A percentile compares a stretch with the other conserved stretches of the same genome.
Conservation (phyloP, 768 basidiomycete genomes). For the Mycena pura region DNA sequence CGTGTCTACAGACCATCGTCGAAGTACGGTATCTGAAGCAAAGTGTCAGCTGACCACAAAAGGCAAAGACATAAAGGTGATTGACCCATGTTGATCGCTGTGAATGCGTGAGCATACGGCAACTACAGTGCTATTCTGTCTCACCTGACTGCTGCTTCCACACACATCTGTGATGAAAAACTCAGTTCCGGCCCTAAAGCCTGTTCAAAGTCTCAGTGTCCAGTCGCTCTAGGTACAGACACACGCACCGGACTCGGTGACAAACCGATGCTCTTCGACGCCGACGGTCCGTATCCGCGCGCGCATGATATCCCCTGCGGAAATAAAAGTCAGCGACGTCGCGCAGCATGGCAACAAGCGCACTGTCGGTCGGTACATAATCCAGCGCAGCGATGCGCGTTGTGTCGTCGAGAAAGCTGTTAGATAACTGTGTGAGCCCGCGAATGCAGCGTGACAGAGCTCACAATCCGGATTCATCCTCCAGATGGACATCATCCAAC, state of each 20-base stretch:
- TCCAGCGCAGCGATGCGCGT: constrained; percentile 57
- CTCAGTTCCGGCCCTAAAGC: constrained; percentile 32
- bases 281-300: constrained; percentile 76
- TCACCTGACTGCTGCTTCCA: no score
- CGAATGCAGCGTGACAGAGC: not conserved
- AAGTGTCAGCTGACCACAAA: no score
- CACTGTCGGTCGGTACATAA: constrained; percentile 71
- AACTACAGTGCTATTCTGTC: no score
- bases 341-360: no score
- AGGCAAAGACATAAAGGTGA: no score
- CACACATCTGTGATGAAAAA: no score
- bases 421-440: not conserved
- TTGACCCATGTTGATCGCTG: no score
- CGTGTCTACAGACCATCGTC: constrained; percentile 58
- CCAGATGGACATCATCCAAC: constrained; percentile 57
- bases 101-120: no score
- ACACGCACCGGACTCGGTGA: constrained; percentile 56
- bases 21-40: constrained; percentile 77
- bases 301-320: constrained; percentile 69
- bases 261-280: constrained; percentile 72
- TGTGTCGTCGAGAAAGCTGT: constrained; percentile 75
- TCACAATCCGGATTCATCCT: constrained; percentile 71
- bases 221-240: not conserved
- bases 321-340: not conserved
- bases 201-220: not conserved